phyloP scores from a whole-genome alignment of 2,329 filamentous ascomycete species.

The Shiraia bambusicola region DNA sequence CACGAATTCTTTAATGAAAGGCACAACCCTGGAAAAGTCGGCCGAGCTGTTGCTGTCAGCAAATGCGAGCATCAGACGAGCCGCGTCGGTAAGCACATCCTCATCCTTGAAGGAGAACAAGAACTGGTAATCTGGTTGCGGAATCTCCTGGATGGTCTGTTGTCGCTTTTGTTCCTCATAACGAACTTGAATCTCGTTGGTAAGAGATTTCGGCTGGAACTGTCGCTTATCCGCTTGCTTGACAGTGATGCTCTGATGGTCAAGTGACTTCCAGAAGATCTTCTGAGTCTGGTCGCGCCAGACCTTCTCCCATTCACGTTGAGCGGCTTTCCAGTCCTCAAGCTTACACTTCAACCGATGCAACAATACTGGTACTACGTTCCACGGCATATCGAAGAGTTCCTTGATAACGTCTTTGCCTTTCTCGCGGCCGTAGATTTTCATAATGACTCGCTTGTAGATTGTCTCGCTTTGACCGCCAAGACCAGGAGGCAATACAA shows the following conservation, averaged over 20 bases:
- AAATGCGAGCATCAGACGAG: slow-evolving; percentile 49
- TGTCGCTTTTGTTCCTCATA: slow-evolving; percentile 85
- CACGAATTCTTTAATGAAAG: slow-evolving; percentile 54
- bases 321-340: slow-evolving; percentile 95
- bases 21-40: slow-evolving; percentile 48
- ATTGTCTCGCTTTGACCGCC: slow-evolving; percentile 95
- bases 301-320: slow-evolving; percentile 98
- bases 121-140: slow-evolving; percentile 70
- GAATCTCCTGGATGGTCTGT: slow-evolving; percentile 60
- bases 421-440: slow-evolving; percentile 85
- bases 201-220: slow-evolving; percentile 84
- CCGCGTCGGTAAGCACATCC: slow-evolving; percentile 55
- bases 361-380: slow-evolving; percentile 84
- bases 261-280: slow-evolving; percentile 93
- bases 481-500: slow-evolving; percentile 78
- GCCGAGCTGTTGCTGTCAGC: slow-evolving; percentile 46
- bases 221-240: slow-evolving; percentile 89
- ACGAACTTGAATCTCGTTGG: slow-evolving; percentile 87
- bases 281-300: slow-evolving; percentile 95
- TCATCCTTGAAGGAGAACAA: slow-evolving; percentile 67
- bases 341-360: slow-evolving; percentile 92
- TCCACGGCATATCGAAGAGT: slow-evolving; percentile 80
- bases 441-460: slow-evolving; percentile 95
- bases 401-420: slow-evolving; percentile 84
- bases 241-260: slow-evolving; percentile 91